Conservation (phyloP, 495 filamentous ascomycete species). For the Lasiosphaeris hirsuta region DNA sequence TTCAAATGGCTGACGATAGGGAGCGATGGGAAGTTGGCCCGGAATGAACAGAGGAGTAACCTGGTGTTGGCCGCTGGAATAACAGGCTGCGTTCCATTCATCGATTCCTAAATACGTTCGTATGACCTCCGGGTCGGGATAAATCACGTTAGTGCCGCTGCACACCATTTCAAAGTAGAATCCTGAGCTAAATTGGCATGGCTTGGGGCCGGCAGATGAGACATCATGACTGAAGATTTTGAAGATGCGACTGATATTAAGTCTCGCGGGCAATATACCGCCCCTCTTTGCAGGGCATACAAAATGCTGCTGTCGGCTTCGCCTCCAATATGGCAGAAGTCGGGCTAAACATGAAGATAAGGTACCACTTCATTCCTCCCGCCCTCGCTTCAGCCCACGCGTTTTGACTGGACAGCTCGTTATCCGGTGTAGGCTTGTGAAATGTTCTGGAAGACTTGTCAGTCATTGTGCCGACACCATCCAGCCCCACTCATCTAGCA, state of each 20-base stretch:
- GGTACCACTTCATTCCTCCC: not conserved
- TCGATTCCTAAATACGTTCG: no score
- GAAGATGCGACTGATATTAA: not conserved
- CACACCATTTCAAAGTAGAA: no score
- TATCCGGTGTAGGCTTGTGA: not conserved
- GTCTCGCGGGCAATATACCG: not conserved
- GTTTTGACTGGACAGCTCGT: not conserved
- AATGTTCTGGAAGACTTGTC: not conserved
- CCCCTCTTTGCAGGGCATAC: not conserved
- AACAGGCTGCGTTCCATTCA: no score
- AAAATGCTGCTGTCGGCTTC: not conserved
- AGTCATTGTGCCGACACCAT: not conserved
- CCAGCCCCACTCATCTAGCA: not conserved
- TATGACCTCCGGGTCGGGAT: no score
- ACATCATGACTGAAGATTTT: no score
- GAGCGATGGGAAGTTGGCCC: not conserved
- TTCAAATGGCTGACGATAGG: not conserved
- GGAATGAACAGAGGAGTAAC: no score
- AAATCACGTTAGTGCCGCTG: no score
- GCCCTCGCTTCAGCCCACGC: not conserved
- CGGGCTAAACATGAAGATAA: not conserved
- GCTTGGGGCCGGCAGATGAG: no score
- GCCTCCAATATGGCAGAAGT: conserved; percentile 8
- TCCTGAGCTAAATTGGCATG: no score
- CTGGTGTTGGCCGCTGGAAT: no score